Percentiles rank a stretch among this genome's conserved stretches.
These are phyloP conservation scores for Vigna radiata DNA, from an alignment of 306 rosid species.

Conservation along the genomic window DNA sequence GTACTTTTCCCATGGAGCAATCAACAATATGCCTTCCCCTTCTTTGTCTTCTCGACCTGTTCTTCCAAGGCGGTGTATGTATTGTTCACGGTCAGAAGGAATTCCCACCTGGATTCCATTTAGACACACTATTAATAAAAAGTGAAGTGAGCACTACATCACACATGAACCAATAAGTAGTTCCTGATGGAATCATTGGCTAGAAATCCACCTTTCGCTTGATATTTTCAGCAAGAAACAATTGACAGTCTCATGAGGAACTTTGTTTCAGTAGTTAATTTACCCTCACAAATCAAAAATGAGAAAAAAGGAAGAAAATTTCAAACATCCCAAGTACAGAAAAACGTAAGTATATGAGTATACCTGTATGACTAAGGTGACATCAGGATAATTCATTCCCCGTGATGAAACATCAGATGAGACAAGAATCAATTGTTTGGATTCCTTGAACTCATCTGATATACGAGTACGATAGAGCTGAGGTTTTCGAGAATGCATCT, in stretches of 20 bases:
- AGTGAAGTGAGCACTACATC: constrained; percentile 1
- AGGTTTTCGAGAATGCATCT: constrained; percentile 92
- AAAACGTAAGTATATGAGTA: constrained; percentile 22
- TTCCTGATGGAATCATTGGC: constrained; percentile 17
- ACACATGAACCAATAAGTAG: constrained; percentile 1
- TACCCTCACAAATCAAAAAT: neutral
- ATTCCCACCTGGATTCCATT: constrained; percentile 72
- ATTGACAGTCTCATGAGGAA: neutral
- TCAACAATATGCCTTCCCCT: constrained; percentile 80
- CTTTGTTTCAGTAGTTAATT: constrained; percentile 8
- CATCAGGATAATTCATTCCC: constrained; percentile 97
- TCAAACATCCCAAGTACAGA: constrained; percentile 9
- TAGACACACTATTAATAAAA: neutral
- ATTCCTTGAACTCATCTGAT: constrained; percentile 86
- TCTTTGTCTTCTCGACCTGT: constrained; percentile 93
- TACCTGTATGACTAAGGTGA: constrained; percentile 94
- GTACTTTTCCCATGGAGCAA: constrained; percentile 96
- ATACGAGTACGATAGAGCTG: constrained; percentile 82
- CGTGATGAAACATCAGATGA: constrained; percentile 93
- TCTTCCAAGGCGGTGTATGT: constrained; percentile 94
- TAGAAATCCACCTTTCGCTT: constrained; percentile 21
- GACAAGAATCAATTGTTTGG: constrained; percentile 78
- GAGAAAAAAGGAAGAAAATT: neutral
- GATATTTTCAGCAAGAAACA: constrained; percentile 9
- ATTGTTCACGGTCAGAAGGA: constrained; percentile 86